phyloP scores from a whole-genome alignment of 306 rosid genomes.

The Lagenaria siceraria region DNA sequence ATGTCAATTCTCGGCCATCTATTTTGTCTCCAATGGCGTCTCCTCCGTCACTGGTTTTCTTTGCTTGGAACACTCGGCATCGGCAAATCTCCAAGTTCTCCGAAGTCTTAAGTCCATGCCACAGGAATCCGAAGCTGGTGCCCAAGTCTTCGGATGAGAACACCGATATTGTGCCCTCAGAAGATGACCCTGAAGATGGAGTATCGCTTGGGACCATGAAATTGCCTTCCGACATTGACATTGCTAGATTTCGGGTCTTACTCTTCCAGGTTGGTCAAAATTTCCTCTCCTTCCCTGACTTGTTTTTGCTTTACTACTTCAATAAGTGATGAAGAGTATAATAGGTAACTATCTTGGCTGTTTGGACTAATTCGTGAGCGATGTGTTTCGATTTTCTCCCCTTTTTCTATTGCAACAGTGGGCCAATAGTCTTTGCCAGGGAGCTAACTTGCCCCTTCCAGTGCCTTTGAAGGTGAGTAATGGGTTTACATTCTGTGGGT shows the following conservation, averaged over 20 bases:
- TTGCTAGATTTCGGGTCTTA: constrained; percentile 53
- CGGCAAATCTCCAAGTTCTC: constrained; percentile 11
- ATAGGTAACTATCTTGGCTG: background rate
- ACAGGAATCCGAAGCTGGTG: background rate
- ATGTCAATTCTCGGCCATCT: constrained; percentile 12
- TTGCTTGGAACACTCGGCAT: background rate
- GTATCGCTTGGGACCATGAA: constrained; percentile 80
- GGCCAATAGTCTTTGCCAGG: constrained; percentile 92
- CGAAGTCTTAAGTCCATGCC: constrained; percentile 4
- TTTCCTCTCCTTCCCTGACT: background rate
- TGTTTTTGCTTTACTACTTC: background rate
- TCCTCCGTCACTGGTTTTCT: constrained; percentile 7
- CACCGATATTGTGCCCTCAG: constrained; percentile 13
- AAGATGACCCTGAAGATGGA: constrained; percentile 41
- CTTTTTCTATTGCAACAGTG: constrained; percentile 36
- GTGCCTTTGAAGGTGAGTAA: constrained; percentile 66
- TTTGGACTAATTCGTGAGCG: background rate
- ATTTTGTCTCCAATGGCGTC: constrained; percentile 13
- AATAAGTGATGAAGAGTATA: background rate
- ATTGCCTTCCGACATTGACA: constrained; percentile 43
- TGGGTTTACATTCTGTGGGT: background rate
- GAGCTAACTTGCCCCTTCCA: constrained; percentile 83
- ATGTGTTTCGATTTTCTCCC: background rate
- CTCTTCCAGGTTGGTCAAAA: constrained; percentile 50
- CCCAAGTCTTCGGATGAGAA: constrained; percentile 33